A percentile compares a stretch with the other conserved stretches of the same genome.
These are phyloP conservation scores for Penicillium thymicola DNA, from an alignment of 2,329 filamentous ascomycete genomes.

Conservation along the genomic window DNA sequence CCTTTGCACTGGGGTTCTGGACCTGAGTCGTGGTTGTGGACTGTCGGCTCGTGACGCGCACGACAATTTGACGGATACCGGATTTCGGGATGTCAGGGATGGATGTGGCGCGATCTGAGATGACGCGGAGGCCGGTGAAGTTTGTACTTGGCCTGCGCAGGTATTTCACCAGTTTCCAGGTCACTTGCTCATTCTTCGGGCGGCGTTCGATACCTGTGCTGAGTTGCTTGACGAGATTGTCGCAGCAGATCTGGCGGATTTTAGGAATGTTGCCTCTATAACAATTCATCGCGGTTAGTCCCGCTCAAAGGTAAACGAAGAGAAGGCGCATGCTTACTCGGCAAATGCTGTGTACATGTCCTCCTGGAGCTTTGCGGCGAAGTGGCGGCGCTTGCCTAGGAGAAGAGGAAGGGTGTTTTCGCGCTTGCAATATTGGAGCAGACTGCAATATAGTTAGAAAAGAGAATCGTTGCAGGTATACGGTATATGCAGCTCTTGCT, in stretches of 20 bases:
- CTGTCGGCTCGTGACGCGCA: conserved; percentile 40
- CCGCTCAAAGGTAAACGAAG: background rate
- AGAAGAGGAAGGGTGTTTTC: conserved; percentile 34
- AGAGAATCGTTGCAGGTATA: background rate
- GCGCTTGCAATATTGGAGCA: conserved; percentile 33
- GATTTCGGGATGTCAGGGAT: conserved; percentile 40
- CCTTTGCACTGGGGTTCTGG: background rate
- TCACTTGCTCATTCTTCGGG: conserved; percentile 28
- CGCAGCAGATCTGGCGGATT: conserved; percentile 39
- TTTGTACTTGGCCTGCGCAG: conserved; percentile 36
- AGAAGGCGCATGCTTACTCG: conserved; percentile 29
- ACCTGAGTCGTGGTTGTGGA: conserved; percentile 27
- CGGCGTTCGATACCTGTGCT: conserved; percentile 35
- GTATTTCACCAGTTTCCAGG: conserved; percentile 40
- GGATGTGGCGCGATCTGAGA: conserved; percentile 42
- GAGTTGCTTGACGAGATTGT: conserved; percentile 37
- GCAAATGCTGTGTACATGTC: conserved; percentile 50
- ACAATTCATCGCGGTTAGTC: background rate
- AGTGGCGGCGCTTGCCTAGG: conserved; percentile 33
- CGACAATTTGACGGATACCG: conserved; percentile 40
- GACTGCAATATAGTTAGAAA: background rate
- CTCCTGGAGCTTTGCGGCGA: conserved; percentile 43
- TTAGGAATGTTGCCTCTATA: conserved; percentile 35
- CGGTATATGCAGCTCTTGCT: background rate
- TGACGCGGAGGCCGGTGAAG: conserved; percentile 37